phyloP scores from a whole-genome alignment of 108 stramenopile genomes.

The Discostella stelligeroides region DNA sequence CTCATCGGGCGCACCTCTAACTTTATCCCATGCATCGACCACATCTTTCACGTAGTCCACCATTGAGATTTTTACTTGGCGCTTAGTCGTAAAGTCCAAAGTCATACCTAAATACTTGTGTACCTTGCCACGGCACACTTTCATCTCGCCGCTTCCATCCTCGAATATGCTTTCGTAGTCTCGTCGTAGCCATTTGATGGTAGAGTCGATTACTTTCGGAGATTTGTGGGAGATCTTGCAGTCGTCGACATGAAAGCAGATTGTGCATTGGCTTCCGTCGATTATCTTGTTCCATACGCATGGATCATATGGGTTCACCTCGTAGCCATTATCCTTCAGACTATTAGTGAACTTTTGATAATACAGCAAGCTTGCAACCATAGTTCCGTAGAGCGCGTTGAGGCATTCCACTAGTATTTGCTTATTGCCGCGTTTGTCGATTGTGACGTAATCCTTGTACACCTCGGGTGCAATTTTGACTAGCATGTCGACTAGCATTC shows the following conservation, averaged over 20 bases:
- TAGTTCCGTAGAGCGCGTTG: constrained; percentile 18
- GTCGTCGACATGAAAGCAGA: constrained; percentile 44
- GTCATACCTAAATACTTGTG: constrained; percentile 13
- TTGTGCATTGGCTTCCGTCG: constrained; percentile 33
- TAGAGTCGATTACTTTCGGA: not conserved
- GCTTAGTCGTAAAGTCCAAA: not conserved
- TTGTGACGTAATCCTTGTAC: constrained; percentile 13
- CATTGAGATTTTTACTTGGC: not conserved
- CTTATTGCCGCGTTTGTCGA: constrained; percentile 12
- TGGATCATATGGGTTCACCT: constrained; percentile 41
- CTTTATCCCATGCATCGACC: not conserved
- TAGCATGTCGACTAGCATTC: constrained; percentile 36
- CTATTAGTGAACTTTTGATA: too few species aligned
- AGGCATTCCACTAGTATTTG: constrained; percentile 10
- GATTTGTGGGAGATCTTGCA: constrained; percentile 37
- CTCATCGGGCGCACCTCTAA: not conserved
- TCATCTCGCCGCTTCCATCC: constrained; percentile 15
- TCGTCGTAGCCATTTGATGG: constrained; percentile 6
- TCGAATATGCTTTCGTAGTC: constrained; percentile 19
- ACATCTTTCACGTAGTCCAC: not conserved
- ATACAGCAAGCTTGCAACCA: not conserved
- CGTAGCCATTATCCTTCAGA: not conserved
- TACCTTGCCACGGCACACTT: not conserved
- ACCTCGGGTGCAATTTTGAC: constrained; percentile 32
- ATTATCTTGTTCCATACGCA: constrained; percentile 32